Base-by-base conservation (phyloP, 2,329 filamentous ascomycete genomes). In the Trichophyton simii region DNA sequence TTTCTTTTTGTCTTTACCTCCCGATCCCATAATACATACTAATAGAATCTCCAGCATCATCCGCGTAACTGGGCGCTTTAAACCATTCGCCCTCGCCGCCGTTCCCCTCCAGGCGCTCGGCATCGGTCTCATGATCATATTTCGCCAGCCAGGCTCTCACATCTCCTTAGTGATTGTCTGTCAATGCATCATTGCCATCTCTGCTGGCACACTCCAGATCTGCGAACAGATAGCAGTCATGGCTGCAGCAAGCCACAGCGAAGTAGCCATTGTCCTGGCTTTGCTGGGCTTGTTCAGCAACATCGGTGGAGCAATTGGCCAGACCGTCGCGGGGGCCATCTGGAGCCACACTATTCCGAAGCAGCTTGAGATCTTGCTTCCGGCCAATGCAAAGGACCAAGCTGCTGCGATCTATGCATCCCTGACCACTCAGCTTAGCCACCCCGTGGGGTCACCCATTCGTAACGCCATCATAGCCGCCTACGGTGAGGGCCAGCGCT, bases 201-300 rank as follows among this genome's bases (percentile, higher is more conserved):
- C 75, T 18, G 79, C 79, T 13, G 77, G 77, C 62, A 78, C 78
- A 36, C 73, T 82, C 13, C 75, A 81, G 41, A 75, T 82, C 64
- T 75, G 75, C 64, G 73, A 80, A 66, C 78, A 85, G 66, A 77
- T 85, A 57, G 79, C 82, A 7, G 76, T 84, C 38, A 79, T 84
- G 68, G 76, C 79, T 0, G 76, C 79, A 2, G 78, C 78, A 11
- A 75, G 75, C 57, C 81, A 82, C 61, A 74, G 79, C 61, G 74
- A 82, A 62, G 72, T 82, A 15, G 79, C 81, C 13, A 66, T 70
- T 41, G 64, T 71, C 38, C 65, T 72, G 22, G 68, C 70, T 6
- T 52, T 70, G 15, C 61, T 70, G 28, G 64, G 66, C 25, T 61
- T 73, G 11, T 68, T 68, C 62, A 61, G 64, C 18, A 69, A 63